These are phyloP conservation scores for Leptomonas pyrrhocoris DNA, from an alignment of 208 protist species.

Conservation along the genomic window DNA sequence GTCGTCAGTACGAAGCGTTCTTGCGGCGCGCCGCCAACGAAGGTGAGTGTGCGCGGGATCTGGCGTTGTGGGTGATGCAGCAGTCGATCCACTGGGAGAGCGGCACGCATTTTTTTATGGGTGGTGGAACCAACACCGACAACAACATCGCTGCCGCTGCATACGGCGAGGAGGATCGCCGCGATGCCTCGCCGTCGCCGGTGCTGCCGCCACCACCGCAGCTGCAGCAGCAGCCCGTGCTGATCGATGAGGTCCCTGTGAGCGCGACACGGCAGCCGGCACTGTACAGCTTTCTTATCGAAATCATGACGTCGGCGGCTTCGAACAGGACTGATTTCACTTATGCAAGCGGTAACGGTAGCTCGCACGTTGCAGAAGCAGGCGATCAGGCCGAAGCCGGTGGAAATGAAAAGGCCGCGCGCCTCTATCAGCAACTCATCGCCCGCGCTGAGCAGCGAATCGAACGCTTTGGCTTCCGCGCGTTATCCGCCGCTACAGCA, in stretches of 20 bases:
- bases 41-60: slow-evolving; percentile 41
- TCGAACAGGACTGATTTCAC: too few relatives aligned
- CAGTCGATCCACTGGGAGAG: slow-evolving; percentile 35
- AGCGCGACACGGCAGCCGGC: slow-evolving; percentile 32
- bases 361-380: background rate
- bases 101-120: slow-evolving; percentile 22
- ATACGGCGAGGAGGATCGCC: slow-evolving; percentile 14
- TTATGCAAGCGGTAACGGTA: background rate
- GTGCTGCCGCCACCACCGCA: slow-evolving; percentile 11
- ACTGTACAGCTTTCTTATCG: slow-evolving; percentile 14
- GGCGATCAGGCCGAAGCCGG: background rate
- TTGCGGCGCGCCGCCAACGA: slow-evolving; percentile 41
- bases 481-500: background rate
- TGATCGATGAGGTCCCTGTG: slow-evolving; percentile 36
- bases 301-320: background rate
- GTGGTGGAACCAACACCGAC: background rate
- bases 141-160: background rate
- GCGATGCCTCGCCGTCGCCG: slow-evolving; percentile 16
- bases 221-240: slow-evolving; percentile 11
- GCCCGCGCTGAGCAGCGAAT: background rate
- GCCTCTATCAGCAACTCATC: slow-evolving; percentile 5
- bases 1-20: slow-evolving; percentile 44
- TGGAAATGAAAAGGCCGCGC: background rate
- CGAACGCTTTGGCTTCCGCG: background rate
- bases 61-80: slow-evolving; percentile 67